Evolutionary conservation across 192 early-diverging fungal genomes (phyloP).

Genomic region (Globomyces pollinis-pini): DNA sequence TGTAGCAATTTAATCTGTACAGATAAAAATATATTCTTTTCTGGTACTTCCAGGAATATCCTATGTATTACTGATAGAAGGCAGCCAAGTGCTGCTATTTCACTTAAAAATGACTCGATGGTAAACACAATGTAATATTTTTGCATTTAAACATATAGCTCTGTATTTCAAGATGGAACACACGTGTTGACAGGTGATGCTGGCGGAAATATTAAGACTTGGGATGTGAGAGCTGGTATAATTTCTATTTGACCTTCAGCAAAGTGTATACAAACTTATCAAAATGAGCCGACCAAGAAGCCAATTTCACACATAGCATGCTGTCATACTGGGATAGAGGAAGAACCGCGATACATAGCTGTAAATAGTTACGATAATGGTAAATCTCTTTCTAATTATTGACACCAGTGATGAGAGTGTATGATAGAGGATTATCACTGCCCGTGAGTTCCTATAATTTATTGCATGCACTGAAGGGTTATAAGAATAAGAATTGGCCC

Average conservation of each 20-base stretch:
- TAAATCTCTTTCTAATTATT: slow-evolving; percentile 24
- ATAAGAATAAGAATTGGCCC: slow-evolving; percentile 93
- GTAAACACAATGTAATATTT: slow-evolving; percentile 64
- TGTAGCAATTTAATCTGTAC: slow-evolving; percentile 14
- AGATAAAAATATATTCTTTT: slow-evolving; percentile 71
- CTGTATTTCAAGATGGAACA: slow-evolving; percentile 60
- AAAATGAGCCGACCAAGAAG: slow-evolving; percentile 61
- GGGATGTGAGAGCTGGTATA: slow-evolving; percentile 74
- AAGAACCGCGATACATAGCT: slow-evolving; percentile 72
- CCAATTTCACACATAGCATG: slow-evolving; percentile 72
- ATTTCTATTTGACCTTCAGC: slow-evolving; percentile 27
- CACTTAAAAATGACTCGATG: slow-evolving; percentile 66
- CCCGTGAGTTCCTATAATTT: slow-evolving; percentile 60
- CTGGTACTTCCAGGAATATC: slow-evolving; percentile 67
- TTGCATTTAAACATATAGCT: slow-evolving; percentile 18
- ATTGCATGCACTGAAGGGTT: slow-evolving; percentile 78
- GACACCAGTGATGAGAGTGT: slow-evolving; percentile 72
- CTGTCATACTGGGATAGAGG: slow-evolving; percentile 33
- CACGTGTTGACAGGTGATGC: slow-evolving; percentile 79
- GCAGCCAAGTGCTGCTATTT: slow-evolving; percentile 18
- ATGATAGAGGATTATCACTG: slow-evolving; percentile 78
- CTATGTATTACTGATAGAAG: slow-evolving; percentile 63
- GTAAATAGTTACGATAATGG: slow-evolving; percentile 92
- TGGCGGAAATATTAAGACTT: slow-evolving; percentile 79
- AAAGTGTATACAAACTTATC: slow-evolving; percentile 45